Evolutionary conservation across 225 moss, liverwort and hornwort species (phyloP).

Genomic region (Rhytidiadelphus loreus): DNA sequence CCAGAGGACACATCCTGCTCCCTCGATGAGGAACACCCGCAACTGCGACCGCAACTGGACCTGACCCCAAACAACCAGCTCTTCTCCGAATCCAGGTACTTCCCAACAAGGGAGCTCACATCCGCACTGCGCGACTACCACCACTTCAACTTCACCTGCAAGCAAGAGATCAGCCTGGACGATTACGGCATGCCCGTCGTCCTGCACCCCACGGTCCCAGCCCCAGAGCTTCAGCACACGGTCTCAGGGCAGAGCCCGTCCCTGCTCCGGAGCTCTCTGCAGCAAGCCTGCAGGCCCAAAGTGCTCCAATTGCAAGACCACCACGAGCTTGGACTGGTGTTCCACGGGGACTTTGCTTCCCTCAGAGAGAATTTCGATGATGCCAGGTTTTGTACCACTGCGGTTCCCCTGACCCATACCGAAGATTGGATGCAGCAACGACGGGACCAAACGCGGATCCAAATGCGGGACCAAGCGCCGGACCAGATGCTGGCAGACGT

Average conservation of each 20-base stretch:
- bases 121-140: neutral
- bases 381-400: neutral
- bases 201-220: neutral
- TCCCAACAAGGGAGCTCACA: neutral
- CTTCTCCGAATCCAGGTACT: neutral
- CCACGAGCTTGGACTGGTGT: neutral
- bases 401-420: neutral
- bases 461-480: neutral
- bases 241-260: neutral
- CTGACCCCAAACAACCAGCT: neutral
- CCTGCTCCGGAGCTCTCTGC: neutral
- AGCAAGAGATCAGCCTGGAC: slow-evolving; percentile 27
- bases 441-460: neutral
- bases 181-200: slow-evolving; percentile 7
- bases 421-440: slow-evolving; percentile 16
- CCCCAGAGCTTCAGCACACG: neutral
- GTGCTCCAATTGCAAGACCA: neutral
- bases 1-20: slow-evolving; percentile 13
- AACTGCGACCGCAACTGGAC: neutral
- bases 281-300: neutral
- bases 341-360: neutral
- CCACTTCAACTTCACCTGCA: slow-evolving; percentile 8
- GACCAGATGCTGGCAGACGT: slow-evolving; percentile 14
- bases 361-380: neutral
- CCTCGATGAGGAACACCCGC: slow-evolving; percentile 7